Percentiles rank a stretch among this genome's conserved stretches.
Evolutionary conservation across 257 asterid genomes (phyloP).

Genomic region (Solanum dulcamara): DNA sequence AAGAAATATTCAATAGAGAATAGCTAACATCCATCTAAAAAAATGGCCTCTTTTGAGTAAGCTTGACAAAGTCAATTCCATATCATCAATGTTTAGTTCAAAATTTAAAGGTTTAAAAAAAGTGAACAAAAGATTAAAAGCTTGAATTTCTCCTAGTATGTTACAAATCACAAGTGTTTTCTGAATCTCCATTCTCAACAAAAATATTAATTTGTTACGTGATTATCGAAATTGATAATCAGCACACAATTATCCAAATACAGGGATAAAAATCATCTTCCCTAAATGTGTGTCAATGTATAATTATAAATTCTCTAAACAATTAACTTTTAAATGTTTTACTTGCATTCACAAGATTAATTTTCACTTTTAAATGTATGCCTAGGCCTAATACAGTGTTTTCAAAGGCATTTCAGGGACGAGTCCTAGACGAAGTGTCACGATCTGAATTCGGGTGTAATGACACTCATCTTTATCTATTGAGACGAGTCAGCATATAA

Average conservation of each 20-base stretch:
- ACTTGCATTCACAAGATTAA: neutral
- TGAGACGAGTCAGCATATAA: too few species aligned
- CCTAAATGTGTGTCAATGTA: neutral
- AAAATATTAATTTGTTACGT: neutral
- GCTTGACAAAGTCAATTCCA: neutral
- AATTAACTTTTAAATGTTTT: neutral
- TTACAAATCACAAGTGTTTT: neutral
- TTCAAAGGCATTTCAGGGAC: neutral
- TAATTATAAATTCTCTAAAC: neutral
- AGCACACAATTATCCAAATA: neutral
- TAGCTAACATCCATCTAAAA: neutral
- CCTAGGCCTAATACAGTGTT: neutral
- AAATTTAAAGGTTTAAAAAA: neutral
- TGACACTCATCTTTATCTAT: too few species aligned
- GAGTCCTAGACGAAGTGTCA: neutral
- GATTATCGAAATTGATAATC: neutral
- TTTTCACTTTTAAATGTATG: neutral
- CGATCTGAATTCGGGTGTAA: too few species aligned
- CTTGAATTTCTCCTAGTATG: neutral
- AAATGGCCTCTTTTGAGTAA: neutral
- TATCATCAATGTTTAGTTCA: neutral
- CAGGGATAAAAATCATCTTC: neutral
- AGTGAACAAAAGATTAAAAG: neutral
- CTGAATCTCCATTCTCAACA: neutral
- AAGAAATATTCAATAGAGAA: neutral